Conservation (phyloP, 345 rosid genomes). For the Ceriops tagal region DNA sequence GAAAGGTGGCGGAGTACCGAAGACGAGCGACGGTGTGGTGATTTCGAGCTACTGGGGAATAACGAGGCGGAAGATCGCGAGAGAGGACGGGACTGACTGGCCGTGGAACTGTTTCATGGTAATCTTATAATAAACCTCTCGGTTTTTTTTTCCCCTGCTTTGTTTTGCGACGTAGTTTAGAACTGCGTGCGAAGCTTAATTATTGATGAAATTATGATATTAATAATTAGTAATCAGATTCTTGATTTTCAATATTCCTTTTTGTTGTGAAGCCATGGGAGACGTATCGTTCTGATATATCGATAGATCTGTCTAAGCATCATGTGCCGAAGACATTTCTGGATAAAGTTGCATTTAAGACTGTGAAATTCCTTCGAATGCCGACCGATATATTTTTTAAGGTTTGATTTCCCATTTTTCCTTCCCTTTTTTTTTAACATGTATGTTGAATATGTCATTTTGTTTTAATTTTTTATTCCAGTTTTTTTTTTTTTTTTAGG, state of each 20-base stretch:
- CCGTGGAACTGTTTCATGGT: conserved; percentile 88
- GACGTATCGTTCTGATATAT: conserved; percentile 43
- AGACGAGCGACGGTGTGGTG: conserved; percentile 23
- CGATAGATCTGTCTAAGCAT: conserved; percentile 70
- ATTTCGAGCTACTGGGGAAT: conserved; percentile 76
- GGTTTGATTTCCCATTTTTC: conserved; percentile 29
- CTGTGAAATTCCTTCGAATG: conserved; percentile 57
- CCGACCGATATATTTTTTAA: conserved; percentile 77
- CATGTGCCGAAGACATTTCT: conserved; percentile 51
- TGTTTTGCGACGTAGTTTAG: too few relatives aligned
- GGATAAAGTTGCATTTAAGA: conserved; percentile 65
- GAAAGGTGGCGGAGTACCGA: conserved; percentile 21
- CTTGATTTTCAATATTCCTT: not conserved
- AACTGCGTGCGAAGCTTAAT: too few relatives aligned
- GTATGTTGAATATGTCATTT: too few relatives aligned
- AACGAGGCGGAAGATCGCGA: conserved; percentile 43
- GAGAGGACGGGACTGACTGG: conserved; percentile 68
- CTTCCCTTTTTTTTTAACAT: too few relatives aligned
- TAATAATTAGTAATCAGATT: not conserved
- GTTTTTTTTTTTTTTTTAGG: too few relatives aligned
- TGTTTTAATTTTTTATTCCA: too few relatives aligned
- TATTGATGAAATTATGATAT: not conserved
- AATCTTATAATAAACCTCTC: not conserved
- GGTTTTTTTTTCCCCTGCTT: too few relatives aligned
- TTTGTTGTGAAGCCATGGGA: conserved; percentile 72